Percentiles rank a stretch among this genome's conserved stretches.
These are phyloP conservation scores for Verticillium albo-atrum DNA, from an alignment of 2,329 filamentous ascomycete genomes.

Conservation along the genomic window DNA sequence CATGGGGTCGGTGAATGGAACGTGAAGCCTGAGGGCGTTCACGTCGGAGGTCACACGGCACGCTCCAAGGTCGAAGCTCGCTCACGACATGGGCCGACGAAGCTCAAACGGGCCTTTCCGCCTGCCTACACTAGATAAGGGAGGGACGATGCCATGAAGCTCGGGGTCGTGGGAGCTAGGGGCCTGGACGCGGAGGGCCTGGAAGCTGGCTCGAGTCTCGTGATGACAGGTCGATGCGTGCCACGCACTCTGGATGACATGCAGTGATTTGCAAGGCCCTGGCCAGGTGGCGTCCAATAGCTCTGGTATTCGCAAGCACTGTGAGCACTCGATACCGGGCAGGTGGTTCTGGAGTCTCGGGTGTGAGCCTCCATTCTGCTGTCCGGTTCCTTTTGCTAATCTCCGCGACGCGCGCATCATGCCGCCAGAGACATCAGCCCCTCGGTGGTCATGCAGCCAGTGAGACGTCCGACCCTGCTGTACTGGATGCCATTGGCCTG, in stretches of 20 bases:
- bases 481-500: neutral
- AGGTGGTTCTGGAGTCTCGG: neutral
- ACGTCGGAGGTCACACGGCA: neutral
- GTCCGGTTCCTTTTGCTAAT: neutral
- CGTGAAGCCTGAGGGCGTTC: neutral
- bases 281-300: neutral
- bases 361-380: neutral
- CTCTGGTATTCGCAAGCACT: neutral
- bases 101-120: no score
- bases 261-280: neutral
- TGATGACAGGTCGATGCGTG: neutral
- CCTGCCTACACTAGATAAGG: no score
- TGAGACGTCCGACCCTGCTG: no score
- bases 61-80: neutral
- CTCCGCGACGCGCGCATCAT: neutral
- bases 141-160: neutral
- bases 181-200: neutral
- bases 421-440: neutral
- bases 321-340: neutral
- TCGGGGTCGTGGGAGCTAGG: neutral
- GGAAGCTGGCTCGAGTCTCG: neutral
- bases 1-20: neutral
- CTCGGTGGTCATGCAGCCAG: neutral
- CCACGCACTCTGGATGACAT: neutral
- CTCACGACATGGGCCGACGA: neutral